A percentile compares a stretch with the other conserved stretches of the same genome.
Evolutionary conservation across 2,329 filamentous ascomycete genomes (phyloP).

Genomic region (Pestalotiopsis sp.): DNA sequence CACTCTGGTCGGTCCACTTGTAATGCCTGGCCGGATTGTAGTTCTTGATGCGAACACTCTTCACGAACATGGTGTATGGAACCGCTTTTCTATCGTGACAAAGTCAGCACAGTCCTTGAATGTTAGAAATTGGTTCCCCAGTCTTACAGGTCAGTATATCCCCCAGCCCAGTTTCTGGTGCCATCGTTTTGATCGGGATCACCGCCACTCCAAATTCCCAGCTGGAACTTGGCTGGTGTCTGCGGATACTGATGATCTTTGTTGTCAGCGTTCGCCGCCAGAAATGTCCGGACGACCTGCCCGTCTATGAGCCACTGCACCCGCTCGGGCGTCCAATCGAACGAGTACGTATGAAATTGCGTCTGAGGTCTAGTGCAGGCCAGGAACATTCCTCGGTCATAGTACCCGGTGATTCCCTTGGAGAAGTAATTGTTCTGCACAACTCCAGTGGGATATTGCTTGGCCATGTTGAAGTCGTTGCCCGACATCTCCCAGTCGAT

Average conservation of each 20-base stretch:
- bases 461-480: constrained; percentile 29
- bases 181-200: constrained; percentile 27
- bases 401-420: constrained; percentile 23
- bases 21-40: constrained; percentile 32
- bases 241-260: constrained; percentile 20
- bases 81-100: constrained; percentile 3
- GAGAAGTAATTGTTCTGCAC: constrained; percentile 28
- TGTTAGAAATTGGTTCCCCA: background rate
- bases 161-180: constrained; percentile 32
- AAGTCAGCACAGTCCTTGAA: background rate
- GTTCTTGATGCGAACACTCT: constrained; percentile 32
- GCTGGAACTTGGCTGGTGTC: constrained; percentile 31
- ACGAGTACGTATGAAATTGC: constrained; percentile 32
- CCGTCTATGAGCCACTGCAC: constrained; percentile 30
- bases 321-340: constrained; percentile 31
- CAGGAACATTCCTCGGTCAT: constrained; percentile 4
- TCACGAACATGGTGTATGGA: constrained; percentile 31
- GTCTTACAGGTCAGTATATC: constrained; percentile 26
- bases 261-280: constrained; percentile 24
- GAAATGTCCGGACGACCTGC: constrained; percentile 25
- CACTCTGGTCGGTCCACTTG: constrained; percentile 28
- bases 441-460: constrained; percentile 27
- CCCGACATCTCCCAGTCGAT: constrained; percentile 33
- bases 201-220: constrained; percentile 32
- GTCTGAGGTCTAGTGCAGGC: constrained; percentile 21